Percentiles rank a stretch among this genome's conserved stretches.
Conservation (phyloP, 495 filamentous ascomycete genomes). For the Podospora pseudopauciseta region DNA sequence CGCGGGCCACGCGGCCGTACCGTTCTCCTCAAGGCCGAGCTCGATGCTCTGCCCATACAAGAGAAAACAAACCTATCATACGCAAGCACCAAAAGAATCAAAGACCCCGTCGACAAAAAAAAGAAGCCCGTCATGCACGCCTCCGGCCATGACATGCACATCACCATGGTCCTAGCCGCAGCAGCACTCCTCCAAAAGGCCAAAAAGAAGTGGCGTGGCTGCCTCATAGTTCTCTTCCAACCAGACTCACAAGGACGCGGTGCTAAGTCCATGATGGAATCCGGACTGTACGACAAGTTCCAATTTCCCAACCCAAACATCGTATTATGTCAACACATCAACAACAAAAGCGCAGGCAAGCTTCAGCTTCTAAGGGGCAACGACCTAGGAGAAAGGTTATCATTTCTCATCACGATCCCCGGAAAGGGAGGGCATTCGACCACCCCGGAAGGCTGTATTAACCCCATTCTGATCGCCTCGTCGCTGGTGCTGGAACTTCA, state of each 20-base stretch:
- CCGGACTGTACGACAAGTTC: conserved; percentile 2
- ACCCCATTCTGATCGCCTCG: conserved; percentile 55
- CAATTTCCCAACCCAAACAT: conserved; percentile 43
- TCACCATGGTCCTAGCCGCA: conserved; percentile 49
- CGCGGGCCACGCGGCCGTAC: conserved; percentile 44
- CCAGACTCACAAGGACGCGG: neutral
- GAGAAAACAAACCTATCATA: conserved; percentile 56
- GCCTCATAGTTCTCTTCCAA: conserved; percentile 58
- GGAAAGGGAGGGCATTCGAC: conserved; percentile 54
- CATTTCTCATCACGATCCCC: conserved; percentile 43
- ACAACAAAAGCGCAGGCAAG: conserved; percentile 39
- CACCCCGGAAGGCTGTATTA: conserved; percentile 50
- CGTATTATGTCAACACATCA: conserved; percentile 57
- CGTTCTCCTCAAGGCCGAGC: conserved; percentile 57
- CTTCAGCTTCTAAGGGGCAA: conserved; percentile 30
- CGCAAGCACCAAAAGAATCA: conserved; percentile 41
- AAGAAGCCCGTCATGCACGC: conserved; percentile 61
- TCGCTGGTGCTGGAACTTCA: conserved; percentile 54
- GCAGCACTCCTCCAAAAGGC: conserved; percentile 43
- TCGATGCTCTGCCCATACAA: conserved; percentile 58
- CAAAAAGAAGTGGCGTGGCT: conserved; percentile 51
- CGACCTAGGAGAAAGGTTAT: conserved; percentile 30
- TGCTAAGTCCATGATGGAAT: neutral
- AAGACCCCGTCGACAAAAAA: conserved; percentile 39
- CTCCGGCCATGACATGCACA: conserved; percentile 65